Percentiles rank a stretch among this genome's conserved stretches.
These are phyloP conservation scores for Ormosia semicastrata DNA, from an alignment of 306 rosid genomes.

Conservation along the genomic window DNA sequence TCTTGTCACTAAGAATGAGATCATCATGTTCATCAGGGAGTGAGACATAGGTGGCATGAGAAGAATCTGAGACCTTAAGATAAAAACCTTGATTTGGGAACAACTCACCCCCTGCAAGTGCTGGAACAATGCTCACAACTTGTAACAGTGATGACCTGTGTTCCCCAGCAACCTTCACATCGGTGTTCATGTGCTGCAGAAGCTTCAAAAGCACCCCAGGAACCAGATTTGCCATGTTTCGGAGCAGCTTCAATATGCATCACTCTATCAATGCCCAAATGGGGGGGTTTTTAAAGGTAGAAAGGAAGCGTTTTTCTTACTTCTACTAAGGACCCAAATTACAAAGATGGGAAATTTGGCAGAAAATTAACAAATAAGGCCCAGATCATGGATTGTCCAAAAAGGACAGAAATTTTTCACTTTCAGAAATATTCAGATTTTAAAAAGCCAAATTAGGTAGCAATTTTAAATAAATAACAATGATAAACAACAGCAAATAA, in stretches of 20 bases:
- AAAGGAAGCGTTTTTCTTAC: background rate
- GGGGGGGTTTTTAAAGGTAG: background rate
- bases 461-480: background rate
- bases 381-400: conserved; percentile 27
- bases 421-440: conserved; percentile 34
- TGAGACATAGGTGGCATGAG: conserved; percentile 94
- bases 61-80: conserved; percentile 92
- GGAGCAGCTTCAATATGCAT: conserved; percentile 50
- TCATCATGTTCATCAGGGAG: conserved; percentile 95
- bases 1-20: conserved; percentile 92
- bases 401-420: conserved; percentile 20
- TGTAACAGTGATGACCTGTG: conserved; percentile 86
- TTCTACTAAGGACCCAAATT: conserved; percentile 5
- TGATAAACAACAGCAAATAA: conserved; percentile 21
- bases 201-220: conserved; percentile 96
- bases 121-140: conserved; percentile 96
- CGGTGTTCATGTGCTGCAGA: conserved; percentile 93
- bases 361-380: conserved; percentile 17
- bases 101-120: conserved; percentile 90
- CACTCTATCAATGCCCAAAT: background rate
- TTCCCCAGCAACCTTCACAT: conserved; percentile 91
- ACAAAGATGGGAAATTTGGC: conserved; percentile 6
- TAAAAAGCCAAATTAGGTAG: conserved; percentile 2
- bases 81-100: conserved; percentile 92
- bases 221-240: conserved; percentile 90